Evolutionary conservation across 805 yeast species (phyloP).

Genomic region (Suhomyces faveliae): DNA sequence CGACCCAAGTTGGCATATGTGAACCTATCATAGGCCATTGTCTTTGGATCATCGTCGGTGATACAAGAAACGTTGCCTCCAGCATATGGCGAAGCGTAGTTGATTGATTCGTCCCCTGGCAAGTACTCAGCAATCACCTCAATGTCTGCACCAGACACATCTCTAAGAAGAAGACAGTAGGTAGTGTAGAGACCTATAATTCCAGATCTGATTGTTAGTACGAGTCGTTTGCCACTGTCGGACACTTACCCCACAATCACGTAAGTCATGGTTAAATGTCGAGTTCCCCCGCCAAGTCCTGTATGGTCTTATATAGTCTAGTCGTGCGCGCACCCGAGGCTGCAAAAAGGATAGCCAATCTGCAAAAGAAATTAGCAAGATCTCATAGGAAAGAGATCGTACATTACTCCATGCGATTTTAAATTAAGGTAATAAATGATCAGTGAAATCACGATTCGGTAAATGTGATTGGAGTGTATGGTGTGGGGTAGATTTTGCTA

Average conservation of each 20-base stretch:
- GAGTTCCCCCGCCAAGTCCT: too few species aligned
- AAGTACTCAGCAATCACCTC: conserved; percentile 61
- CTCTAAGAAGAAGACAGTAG: conserved; percentile 44
- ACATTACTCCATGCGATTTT: too few species aligned
- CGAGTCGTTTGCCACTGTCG: too few species aligned
- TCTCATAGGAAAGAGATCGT: too few species aligned
- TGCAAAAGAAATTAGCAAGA: too few species aligned
- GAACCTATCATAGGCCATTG: conserved; percentile 50
- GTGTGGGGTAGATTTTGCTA: too few species aligned
- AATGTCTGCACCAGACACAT: conserved; percentile 42
- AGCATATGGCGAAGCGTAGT: conserved; percentile 82
- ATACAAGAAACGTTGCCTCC: conserved; percentile 45
- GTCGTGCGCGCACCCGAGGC: conserved; percentile 42
- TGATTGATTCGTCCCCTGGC: conserved; percentile 76
- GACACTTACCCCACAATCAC: conserved; percentile 32
- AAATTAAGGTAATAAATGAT: too few species aligned
- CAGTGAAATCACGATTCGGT: too few species aligned
- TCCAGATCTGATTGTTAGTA: conserved; percentile 46
- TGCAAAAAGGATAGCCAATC: too few species aligned
- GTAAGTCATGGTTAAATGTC: too few species aligned
- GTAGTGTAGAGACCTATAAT: conserved; percentile 67
- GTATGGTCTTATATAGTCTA: too few species aligned
- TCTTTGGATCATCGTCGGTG: conserved; percentile 50
- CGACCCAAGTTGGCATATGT: conserved; percentile 51
- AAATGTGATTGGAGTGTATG: too few species aligned